Percentiles rank a stretch among this genome's conserved stretches.
Conservation (phyloP, 108 stramenopile species). For the Nitzschia sp. region DNA sequence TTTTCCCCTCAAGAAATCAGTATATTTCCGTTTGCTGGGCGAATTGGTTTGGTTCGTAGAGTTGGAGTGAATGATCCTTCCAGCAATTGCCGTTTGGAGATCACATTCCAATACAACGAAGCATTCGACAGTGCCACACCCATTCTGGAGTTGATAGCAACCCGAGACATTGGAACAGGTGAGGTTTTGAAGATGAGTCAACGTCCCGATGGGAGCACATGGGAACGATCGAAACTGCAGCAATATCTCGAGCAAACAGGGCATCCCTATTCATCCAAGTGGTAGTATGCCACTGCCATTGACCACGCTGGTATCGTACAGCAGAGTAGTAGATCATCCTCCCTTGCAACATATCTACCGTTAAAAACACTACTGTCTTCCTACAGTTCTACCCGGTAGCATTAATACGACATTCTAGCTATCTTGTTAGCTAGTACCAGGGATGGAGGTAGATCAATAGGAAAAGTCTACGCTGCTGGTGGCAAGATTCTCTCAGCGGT, state of each 20-base stretch:
- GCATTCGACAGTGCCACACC: conserved; percentile 7
- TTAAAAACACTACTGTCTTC: too few relatives aligned
- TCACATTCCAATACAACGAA: background rate
- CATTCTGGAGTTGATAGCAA: conserved; percentile 38
- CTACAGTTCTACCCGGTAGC: too few relatives aligned
- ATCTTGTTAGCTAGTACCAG: too few relatives aligned
- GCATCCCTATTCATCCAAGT: conserved; percentile 23
- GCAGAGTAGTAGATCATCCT: too few relatives aligned
- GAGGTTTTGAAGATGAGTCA: conserved; percentile 34
- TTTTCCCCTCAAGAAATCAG: conserved; percentile 20
- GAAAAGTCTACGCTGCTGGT: too few relatives aligned
- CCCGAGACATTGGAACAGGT: conserved; percentile 29
- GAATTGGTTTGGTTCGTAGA: conserved; percentile 36
- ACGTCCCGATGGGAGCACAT: conserved; percentile 9
- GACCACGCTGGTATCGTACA: too few relatives aligned
- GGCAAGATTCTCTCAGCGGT: too few relatives aligned
- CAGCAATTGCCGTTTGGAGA: conserved; percentile 23
- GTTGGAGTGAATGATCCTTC: conserved; percentile 16
- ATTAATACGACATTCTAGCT: too few relatives aligned
- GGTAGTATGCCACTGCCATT: background rate
- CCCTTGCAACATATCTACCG: too few relatives aligned
- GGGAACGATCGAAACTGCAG: conserved; percentile 23
- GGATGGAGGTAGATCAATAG: too few relatives aligned
- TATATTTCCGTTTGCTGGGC: conserved; percentile 40
- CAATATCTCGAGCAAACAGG: conserved; percentile 27